Conservation (phyloP, 345 rosid species). For the Acer negundo region DNA sequence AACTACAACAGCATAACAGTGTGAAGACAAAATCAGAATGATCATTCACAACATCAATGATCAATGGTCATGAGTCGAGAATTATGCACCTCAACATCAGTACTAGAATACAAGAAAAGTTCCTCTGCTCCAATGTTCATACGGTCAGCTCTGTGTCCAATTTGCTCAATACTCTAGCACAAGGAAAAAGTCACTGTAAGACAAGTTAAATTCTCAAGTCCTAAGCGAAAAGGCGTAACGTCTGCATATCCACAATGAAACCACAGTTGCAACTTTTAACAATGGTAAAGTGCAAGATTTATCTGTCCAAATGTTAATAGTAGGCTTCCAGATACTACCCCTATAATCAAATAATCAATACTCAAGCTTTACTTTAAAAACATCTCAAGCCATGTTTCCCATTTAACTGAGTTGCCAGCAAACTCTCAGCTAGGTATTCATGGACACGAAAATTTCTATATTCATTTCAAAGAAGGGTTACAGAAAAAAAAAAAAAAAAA, state of each 20-base stretch:
- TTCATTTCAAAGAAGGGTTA: background rate
- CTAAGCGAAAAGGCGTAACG: background rate
- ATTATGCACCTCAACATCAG: constrained; percentile 76
- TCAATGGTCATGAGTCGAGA: background rate
- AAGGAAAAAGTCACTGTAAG: constrained; percentile 16
- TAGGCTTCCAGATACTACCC: constrained; percentile 5
- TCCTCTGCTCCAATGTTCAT: constrained; percentile 61
- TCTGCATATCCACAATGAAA: background rate
- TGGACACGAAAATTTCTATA: background rate
- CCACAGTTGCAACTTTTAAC: background rate
- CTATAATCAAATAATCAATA: background rate
- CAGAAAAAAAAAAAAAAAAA: background rate
- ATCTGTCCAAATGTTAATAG: background rate
- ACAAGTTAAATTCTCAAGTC: background rate
- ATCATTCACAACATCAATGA: background rate
- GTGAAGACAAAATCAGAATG: background rate
- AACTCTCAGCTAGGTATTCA: background rate
- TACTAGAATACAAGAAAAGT: constrained; percentile 78
- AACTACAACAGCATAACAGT: background rate
- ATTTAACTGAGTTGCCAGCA: background rate
- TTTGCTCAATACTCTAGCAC: constrained; percentile 87
- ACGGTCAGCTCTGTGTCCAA: constrained; percentile 86
- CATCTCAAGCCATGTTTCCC: background rate
- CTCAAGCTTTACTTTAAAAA: background rate
- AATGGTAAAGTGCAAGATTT: background rate